Conservation (phyloP, 257 asterid genomes). For the Paraleonurus japonicus region DNA sequence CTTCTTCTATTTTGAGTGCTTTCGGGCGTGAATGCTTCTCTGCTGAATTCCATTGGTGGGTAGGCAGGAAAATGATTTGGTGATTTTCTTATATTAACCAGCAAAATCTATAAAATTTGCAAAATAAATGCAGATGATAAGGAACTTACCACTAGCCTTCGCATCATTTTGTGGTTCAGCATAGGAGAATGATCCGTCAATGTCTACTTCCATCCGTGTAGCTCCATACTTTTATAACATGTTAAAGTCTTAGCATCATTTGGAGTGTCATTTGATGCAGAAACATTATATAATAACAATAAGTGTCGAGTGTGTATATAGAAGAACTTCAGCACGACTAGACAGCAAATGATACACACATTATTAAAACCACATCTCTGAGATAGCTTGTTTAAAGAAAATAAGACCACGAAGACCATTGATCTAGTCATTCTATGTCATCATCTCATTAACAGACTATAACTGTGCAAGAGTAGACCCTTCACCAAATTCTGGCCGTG, state of each 20-base stretch:
- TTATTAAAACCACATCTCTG: neutral
- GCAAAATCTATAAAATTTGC: conserved; percentile 10
- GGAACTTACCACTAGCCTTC: conserved; percentile 47
- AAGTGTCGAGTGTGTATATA: neutral
- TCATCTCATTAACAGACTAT: neutral
- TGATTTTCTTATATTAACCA: conserved; percentile 18
- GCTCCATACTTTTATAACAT: conserved; percentile 73
- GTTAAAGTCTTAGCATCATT: conserved; percentile 33
- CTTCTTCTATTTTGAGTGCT: conserved; percentile 90
- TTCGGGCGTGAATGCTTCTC: conserved; percentile 81
- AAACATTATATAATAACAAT: conserved; percentile 13
- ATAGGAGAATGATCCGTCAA: conserved; percentile 87
- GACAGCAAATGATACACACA: neutral
- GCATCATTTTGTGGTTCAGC: conserved; percentile 58
- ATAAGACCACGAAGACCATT: conserved; percentile 7
- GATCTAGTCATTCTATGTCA: neutral
- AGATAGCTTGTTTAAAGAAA: neutral
- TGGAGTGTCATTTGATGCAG: conserved; percentile 18
- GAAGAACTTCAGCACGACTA: neutral
- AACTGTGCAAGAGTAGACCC: neutral
- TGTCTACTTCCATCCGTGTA: conserved; percentile 79
- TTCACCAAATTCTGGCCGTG: neutral
- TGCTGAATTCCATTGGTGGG: conserved; percentile 41
- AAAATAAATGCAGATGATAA: conserved; percentile 14
- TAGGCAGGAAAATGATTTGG: conserved; percentile 2